Conservation (phyloP, 2,329 filamentous ascomycete species). For the Arthrobotrys pseudoclavata region DNA sequence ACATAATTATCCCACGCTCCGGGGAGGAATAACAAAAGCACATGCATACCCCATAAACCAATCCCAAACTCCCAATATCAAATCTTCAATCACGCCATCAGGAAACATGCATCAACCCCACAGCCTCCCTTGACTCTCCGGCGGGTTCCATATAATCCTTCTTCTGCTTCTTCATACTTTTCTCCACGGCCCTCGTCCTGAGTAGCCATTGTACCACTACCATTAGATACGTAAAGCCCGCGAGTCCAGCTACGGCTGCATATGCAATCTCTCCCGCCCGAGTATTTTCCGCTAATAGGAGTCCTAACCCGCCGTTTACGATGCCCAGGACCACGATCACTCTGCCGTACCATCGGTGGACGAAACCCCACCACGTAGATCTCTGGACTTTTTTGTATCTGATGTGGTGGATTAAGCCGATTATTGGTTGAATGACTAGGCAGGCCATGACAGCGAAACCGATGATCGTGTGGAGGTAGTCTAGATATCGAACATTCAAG, state of each 20-base stretch:
- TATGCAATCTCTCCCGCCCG: conserved; percentile 71
- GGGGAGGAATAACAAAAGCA: background rate
- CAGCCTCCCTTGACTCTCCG: conserved; percentile 28
- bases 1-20: conserved; percentile 24
- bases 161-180: conserved; percentile 18
- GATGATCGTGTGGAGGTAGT: conserved; percentile 71
- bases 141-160: conserved; percentile 32
- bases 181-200: conserved; percentile 34
- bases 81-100: conserved; percentile 27
- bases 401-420: conserved; percentile 73
- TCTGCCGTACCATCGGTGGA: conserved; percentile 76
- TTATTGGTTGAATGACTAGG: conserved; percentile 72
- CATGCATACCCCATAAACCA: conserved; percentile 26
- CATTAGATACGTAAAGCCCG: conserved; percentile 42
- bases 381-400: conserved; percentile 69
- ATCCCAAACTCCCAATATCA: conserved; percentile 28
- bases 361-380: conserved; percentile 71
- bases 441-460: conserved; percentile 72
- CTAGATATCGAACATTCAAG: conserved; percentile 66
- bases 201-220: conserved; percentile 53
- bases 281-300: conserved; percentile 69
- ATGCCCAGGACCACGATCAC: conserved; percentile 73
- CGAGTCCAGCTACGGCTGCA: conserved; percentile 71
- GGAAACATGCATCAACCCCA: conserved; percentile 25
- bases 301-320: conserved; percentile 75